These are phyloP conservation scores for Carex kokanica DNA, from an alignment of 176 grass and related monocot species.

Conservation along the genomic window DNA sequence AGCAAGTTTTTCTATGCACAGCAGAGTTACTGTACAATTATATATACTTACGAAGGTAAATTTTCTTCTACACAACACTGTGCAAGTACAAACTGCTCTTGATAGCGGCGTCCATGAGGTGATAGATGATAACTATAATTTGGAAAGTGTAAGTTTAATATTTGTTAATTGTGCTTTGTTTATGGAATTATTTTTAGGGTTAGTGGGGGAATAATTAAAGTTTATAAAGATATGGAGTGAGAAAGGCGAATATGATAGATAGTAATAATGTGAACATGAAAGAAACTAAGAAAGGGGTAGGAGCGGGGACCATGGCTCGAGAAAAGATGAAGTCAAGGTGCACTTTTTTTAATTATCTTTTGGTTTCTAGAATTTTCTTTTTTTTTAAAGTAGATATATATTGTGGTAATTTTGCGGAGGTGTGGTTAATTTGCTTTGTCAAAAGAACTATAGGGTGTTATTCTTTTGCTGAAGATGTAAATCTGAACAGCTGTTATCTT, in stretches of 20 bases:
- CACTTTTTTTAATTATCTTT: constrained; percentile 27
- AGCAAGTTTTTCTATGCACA: constrained; percentile 26
- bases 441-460: constrained; percentile 7
- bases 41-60: constrained; percentile 35
- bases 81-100: constrained; percentile 41
- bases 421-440: constrained; percentile 20
- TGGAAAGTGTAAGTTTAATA: constrained; percentile 35
- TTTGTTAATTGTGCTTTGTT: constrained; percentile 38
- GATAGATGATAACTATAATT: constrained; percentile 10
- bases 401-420: constrained; percentile 27
- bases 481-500: constrained; percentile 26
- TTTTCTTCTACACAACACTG: constrained; percentile 37
- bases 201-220: constrained; percentile 39
- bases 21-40: constrained; percentile 31
- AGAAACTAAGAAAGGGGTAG: neutral
- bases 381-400: constrained; percentile 28
- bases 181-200: constrained; percentile 38
- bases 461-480: constrained; percentile 28
- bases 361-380: constrained; percentile 34
- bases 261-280: constrained; percentile 21
- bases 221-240: constrained; percentile 42
- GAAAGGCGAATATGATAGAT: constrained; percentile 9
- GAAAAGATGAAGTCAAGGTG: constrained; percentile 65
- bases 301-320: constrained; percentile 33
- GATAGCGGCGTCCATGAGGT: constrained; percentile 35